These are phyloP conservation scores for Penicillium rolfsii DNA, from an alignment of 2,329 filamentous ascomycete species.

Conservation along the genomic window DNA sequence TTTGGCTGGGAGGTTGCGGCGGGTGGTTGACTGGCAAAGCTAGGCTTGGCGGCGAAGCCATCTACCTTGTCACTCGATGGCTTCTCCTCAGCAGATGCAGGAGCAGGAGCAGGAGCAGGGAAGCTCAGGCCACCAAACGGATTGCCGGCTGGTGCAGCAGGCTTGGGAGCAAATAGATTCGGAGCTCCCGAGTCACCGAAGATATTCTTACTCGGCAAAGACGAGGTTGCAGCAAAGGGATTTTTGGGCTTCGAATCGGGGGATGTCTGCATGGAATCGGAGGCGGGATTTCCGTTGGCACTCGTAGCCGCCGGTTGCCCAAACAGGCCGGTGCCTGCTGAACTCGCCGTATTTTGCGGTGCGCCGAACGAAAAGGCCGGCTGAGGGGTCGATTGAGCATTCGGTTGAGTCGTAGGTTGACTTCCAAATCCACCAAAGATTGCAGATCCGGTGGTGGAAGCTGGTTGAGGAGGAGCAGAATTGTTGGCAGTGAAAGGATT, in stretches of 20 bases:
- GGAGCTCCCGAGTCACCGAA: constrained; percentile 19
- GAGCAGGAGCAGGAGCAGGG: constrained; percentile 1
- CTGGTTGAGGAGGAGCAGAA: constrained; percentile 13
- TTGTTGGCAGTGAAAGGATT: constrained; percentile 17
- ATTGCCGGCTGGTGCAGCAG: constrained; percentile 13
- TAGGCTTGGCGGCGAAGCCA: constrained; percentile 11
- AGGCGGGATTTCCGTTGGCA: constrained; percentile 13
- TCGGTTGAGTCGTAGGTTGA: constrained; percentile 17
- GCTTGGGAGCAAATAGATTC: constrained; percentile 14
- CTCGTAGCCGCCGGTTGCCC: constrained; percentile 19
- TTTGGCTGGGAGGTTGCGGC: constrained; percentile 5
- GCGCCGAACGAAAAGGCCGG: constrained; percentile 23
- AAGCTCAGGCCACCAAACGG: constrained; percentile 15
- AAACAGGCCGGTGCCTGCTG: constrained; percentile 17
- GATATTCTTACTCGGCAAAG: constrained; percentile 15
- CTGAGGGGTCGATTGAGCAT: constrained; percentile 15
- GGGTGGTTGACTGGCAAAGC: constrained; percentile 9
- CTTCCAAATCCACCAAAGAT: constrained; percentile 19
- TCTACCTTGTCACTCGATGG: constrained; percentile 16
- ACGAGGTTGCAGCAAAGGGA: constrained; percentile 5
- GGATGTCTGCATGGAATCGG: constrained; percentile 31
- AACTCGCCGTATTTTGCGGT: constrained; percentile 12
- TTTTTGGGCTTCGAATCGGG: constrained; percentile 27
- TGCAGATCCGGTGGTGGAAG: constrained; percentile 3
- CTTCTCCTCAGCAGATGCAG: neutral